Percentiles rank a stretch among this genome's conserved stretches.
phyloP scores from a whole-genome alignment of 2,329 filamentous ascomycete species.

The Hyphodiscus sp. region DNA sequence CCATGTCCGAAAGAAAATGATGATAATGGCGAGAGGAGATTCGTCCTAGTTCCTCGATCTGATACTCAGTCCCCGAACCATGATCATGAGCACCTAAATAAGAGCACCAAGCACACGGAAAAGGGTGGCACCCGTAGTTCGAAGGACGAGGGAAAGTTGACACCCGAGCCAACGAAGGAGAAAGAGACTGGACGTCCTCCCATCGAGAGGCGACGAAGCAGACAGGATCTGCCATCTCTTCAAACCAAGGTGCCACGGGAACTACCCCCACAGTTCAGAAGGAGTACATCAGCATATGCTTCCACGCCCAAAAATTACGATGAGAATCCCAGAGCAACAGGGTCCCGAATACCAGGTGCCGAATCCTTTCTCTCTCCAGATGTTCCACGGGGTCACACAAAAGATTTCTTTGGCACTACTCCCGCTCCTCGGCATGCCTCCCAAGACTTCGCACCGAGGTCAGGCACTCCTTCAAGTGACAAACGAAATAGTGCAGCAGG shows the following conservation, averaged over 20 bases:
- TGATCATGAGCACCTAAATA: constrained; percentile 16
- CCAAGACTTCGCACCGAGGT: constrained; percentile 28
- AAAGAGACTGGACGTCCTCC: constrained; percentile 11
- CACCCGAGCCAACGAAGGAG: background rate
- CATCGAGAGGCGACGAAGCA: constrained; percentile 21
- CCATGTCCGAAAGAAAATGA: constrained; percentile 16
- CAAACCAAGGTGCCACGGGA: constrained; percentile 28
- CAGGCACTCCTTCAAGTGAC: constrained; percentile 22
- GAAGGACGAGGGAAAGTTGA: background rate
- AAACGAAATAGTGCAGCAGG: constrained; percentile 21
- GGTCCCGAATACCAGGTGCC: constrained; percentile 10
- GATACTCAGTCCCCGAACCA: constrained; percentile 14
- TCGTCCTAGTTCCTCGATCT: constrained; percentile 47
- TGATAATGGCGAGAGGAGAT: constrained; percentile 48
- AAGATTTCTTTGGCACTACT: constrained; percentile 16
- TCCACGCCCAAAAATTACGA: constrained; percentile 27
- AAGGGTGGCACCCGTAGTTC: background rate
- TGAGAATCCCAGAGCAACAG: constrained; percentile 5
- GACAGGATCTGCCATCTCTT: constrained; percentile 28
- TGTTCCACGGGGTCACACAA: constrained; percentile 16
- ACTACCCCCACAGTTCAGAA: constrained; percentile 25
- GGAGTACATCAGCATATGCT: constrained; percentile 25
- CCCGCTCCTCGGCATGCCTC: constrained; percentile 27
- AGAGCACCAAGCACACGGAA: background rate
- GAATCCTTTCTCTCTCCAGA: constrained; percentile 44